phyloP scores from a whole-genome alignment of 805 yeast species.

The Schizosaccharomyces cryophilus region DNA sequence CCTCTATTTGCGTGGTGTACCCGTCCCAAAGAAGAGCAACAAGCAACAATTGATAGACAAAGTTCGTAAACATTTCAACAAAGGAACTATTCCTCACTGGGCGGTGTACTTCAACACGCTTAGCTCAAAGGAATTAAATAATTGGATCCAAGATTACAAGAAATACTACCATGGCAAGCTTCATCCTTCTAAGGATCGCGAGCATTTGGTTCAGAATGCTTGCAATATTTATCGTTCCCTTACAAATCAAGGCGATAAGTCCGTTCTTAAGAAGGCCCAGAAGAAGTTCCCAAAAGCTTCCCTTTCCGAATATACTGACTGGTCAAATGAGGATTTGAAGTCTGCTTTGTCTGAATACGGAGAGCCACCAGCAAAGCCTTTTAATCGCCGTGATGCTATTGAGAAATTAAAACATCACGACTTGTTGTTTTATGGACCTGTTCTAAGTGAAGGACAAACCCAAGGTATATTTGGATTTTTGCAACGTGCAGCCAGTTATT shows the following conservation, averaged over 20 bases:
- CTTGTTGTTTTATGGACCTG: neutral
- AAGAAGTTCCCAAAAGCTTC: neutral
- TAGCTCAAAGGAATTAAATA: neutral
- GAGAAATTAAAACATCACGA: neutral
- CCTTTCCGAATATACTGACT: neutral
- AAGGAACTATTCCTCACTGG: neutral
- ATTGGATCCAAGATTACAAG: neutral
- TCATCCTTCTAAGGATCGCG: neutral
- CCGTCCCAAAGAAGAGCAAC: conserved; percentile 3
- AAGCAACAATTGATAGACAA: neutral
- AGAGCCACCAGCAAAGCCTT: neutral
- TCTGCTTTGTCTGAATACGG: neutral
- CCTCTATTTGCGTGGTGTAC: conserved; percentile 18
- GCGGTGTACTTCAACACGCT: neutral
- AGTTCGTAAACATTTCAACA: neutral
- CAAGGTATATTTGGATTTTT: neutral
- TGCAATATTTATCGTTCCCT: neutral
- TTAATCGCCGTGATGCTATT: neutral
- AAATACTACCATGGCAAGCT: neutral
- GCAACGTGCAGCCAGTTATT: neutral
- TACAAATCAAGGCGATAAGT: neutral
- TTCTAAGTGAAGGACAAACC: neutral
- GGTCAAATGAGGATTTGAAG: neutral
- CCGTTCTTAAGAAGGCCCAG: neutral
- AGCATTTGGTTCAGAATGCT: neutral